A percentile compares a stretch with the other conserved stretches of the same genome.
Evolutionary conservation across 768 basidiomycete genomes (phyloP).

Genomic region (Sistotremastrum suecicum): DNA sequence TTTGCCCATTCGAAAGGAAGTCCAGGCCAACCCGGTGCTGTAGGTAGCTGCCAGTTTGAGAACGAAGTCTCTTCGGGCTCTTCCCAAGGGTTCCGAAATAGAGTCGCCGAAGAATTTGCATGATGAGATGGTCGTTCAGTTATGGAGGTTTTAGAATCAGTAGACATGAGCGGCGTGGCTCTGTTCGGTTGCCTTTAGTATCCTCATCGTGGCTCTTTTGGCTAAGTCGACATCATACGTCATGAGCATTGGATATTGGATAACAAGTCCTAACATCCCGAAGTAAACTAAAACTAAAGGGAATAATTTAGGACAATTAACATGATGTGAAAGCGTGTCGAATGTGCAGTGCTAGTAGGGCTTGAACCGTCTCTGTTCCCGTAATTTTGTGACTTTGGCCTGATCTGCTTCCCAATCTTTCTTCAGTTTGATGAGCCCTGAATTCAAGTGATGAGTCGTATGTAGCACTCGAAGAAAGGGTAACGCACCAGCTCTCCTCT

Average conservation of each 20-base stretch:
- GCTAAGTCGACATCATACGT: no score
- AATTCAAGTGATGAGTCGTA: constrained; percentile 8
- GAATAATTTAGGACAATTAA: no score
- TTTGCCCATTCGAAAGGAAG: constrained; percentile 11
- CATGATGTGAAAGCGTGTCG: neutral
- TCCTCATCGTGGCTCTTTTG: no score
- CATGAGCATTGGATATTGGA: no score
- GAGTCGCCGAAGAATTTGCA: constrained; percentile 6
- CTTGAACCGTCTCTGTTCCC: constrained; percentile 68
- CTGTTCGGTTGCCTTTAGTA: no score
- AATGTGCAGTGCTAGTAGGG: constrained; percentile 45
- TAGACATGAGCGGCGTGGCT: no score
- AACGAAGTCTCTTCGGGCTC: neutral
- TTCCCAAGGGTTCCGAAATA: constrained; percentile 10
- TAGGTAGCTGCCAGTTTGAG: constrained; percentile 4
- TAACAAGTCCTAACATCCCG: no score
- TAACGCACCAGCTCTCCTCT: constrained; percentile 63
- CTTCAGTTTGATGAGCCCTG: constrained; percentile 49
- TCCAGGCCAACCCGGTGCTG: neutral
- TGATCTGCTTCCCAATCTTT: constrained; percentile 83
- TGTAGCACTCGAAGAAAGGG: neutral
- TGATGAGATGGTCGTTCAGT: constrained; percentile 6
- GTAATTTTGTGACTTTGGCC: constrained; percentile 66
- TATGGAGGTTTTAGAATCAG: no score
- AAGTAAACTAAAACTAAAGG: no score